Percentiles rank a stretch among this genome's conserved stretches.
Evolutionary conservation across 139 green algal species (phyloP).

Genomic region (Astrephomene gubernaculifera): DNA sequence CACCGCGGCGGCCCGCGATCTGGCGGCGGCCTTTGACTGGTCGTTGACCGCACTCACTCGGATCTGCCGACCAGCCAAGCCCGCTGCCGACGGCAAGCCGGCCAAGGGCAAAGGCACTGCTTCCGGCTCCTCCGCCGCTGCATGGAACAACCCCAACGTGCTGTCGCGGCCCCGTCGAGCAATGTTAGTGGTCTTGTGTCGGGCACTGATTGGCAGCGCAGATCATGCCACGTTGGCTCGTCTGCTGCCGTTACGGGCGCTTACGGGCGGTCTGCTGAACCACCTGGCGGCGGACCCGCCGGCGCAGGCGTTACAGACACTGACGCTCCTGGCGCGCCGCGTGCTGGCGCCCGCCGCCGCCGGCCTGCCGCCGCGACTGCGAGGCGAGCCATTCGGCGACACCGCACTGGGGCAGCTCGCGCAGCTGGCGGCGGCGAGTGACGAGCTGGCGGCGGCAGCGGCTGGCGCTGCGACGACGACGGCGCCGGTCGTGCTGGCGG

Average conservation of each 20-base stretch:
- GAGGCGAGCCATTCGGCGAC: conserved; percentile 65
- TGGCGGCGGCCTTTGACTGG: conserved; percentile 69
- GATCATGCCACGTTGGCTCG: conserved; percentile 57
- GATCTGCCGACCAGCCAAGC: conserved; percentile 53
- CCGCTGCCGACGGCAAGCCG: neutral
- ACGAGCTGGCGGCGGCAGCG: conserved; percentile 2
- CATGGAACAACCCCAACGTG: conserved; percentile 57
- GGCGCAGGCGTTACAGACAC: neutral
- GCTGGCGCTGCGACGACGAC: neutral
- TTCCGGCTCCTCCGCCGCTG: neutral
- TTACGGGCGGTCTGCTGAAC: conserved; percentile 66
- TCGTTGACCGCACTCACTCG: conserved; percentile 59
- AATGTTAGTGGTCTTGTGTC: conserved; percentile 63
- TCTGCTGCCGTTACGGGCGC: conserved; percentile 58
- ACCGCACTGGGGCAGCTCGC: conserved; percentile 61
- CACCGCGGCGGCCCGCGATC: conserved; percentile 38
- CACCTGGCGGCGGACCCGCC: conserved; percentile 69
- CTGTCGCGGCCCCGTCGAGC: conserved; percentile 64
- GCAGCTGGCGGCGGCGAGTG: conserved; percentile 40
- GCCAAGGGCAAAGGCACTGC: neutral
- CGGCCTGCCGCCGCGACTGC: conserved; percentile 45
- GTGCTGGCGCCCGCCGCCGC: conserved; percentile 58
- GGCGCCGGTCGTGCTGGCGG: conserved; percentile 32
- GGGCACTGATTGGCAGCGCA: conserved; percentile 38
- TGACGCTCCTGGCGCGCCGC: neutral